Evolutionary conservation across 768 basidiomycete species (phyloP).

Genomic region (Boletellus ananiceps): DNA sequence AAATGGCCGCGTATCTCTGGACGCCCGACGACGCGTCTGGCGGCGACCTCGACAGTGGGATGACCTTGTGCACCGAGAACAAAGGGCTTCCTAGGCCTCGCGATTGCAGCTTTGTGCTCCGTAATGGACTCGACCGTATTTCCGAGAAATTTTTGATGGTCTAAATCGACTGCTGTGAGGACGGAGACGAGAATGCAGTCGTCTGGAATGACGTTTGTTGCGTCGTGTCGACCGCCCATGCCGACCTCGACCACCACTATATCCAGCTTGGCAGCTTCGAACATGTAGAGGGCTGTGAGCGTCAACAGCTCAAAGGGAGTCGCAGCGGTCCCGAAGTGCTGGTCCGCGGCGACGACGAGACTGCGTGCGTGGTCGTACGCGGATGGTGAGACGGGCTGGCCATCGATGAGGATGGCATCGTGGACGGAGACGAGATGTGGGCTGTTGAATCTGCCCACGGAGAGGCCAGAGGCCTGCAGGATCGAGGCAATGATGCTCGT

Average conservation of each 20-base stretch:
- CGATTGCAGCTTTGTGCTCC: conserved; percentile 79
- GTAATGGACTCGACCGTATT: conserved; percentile 70
- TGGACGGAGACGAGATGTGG: conserved; percentile 79
- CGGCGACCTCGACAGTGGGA: conserved; percentile 42
- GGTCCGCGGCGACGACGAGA: conserved; percentile 47
- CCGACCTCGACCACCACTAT: conserved; percentile 89
- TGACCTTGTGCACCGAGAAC: conserved; percentile 64
- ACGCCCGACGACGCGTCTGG: conserved; percentile 38
- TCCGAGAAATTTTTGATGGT: conserved; percentile 91
- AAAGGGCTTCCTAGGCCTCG: conserved; percentile 55
- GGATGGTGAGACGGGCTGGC: conserved; percentile 42
- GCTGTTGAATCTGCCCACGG: conserved; percentile 83
- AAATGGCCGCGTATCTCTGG: conserved; percentile 39
- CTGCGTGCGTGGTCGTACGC: conserved; percentile 45
- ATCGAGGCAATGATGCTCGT: conserved; percentile 79
- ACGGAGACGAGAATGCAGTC: conserved; percentile 69
- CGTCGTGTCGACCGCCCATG: conserved; percentile 89
- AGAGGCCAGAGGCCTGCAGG: conserved; percentile 49
- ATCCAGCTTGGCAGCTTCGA: conserved; percentile 69
- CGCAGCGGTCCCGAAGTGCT: conserved; percentile 40
- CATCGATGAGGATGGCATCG: conserved; percentile 74
- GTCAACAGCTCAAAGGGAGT: conserved; percentile 86
- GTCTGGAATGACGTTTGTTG: conserved; percentile 85
- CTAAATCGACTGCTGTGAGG: conserved; percentile 83
- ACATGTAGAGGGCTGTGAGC: conserved; percentile 69